phyloP scores from a whole-genome alignment of 2,329 filamentous ascomycete genomes.

The Aplosporella prunicola region DNA sequence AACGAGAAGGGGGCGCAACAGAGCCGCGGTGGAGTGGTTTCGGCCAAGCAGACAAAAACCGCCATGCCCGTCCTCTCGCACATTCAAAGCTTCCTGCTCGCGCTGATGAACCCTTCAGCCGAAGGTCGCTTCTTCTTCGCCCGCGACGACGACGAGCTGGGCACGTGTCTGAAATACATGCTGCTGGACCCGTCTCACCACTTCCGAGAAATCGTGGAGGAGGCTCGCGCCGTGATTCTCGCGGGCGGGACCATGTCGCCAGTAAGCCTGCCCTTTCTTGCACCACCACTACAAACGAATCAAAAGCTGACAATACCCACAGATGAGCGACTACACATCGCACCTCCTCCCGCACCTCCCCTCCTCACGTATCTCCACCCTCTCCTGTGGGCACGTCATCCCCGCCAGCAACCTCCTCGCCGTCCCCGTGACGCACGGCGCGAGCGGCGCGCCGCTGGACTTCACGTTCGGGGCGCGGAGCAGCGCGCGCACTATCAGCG shows the following conservation, averaged over 20 bases:
- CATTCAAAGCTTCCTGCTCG: constrained; percentile 60
- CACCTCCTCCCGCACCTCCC: constrained; percentile 75
- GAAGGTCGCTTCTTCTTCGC: constrained; percentile 54
- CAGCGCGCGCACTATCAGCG: constrained; percentile 57
- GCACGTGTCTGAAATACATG: constrained; percentile 59
- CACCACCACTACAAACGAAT: not conserved
- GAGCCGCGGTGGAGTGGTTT: not conserved
- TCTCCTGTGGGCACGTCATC: constrained; percentile 93
- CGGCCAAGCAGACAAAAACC: not conserved
- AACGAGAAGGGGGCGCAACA: constrained; percentile 11
- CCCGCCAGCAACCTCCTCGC: constrained; percentile 72
- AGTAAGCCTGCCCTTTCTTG: constrained; percentile 27
- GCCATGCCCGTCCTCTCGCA: constrained; percentile 49
- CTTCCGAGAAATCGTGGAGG: constrained; percentile 77
- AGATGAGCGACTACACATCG: constrained; percentile 77
- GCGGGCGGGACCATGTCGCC: constrained; percentile 98
- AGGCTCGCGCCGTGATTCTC: constrained; percentile 77
- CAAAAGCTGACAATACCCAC: constrained; percentile 12
- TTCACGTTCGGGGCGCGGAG: constrained; percentile 77
- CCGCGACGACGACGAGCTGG: constrained; percentile 31
- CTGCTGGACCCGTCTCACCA: constrained; percentile 85
- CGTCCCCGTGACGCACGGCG: constrained; percentile 52
- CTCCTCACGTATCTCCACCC: constrained; percentile 56
- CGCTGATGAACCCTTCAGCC: constrained; percentile 74
- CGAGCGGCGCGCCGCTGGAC: constrained; percentile 54